Evolutionary conservation across 2,329 filamentous ascomycete genomes (phyloP), one percentile per base, ranked within the genome.

Genomic region (Xylariaceae sp.): DNA sequence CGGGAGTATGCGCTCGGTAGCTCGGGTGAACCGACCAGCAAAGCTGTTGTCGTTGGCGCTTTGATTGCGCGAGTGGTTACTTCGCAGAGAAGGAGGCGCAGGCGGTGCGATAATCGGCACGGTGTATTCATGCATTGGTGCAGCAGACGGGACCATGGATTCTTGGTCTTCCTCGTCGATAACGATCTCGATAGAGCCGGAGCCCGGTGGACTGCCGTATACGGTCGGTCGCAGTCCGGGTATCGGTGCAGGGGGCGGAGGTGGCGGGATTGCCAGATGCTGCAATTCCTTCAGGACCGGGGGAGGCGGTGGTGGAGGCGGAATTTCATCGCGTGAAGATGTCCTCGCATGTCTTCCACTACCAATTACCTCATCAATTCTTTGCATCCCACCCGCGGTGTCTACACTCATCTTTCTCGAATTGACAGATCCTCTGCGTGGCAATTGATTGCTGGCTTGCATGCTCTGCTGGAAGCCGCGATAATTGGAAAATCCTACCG

Each of bases 101-200:
- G 77, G 80, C 1, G 78, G 71, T 11, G 78, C 70, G 47, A 81
- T 72, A 62, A 79, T 74, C 5, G 78, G 77, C 1, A 80, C 76
- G 47, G 71, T 74, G 47, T 72, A 70, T 60, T 80, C 78, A 59
- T 68, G 66, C 52, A 76, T 74, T 1, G 74, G 75, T 1, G 72
- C 70, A 7, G 73, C 74, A 10, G 69, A 63, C 10, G 73, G 65
- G 2, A 64, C 35, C 17, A 23, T 15, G 1, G 37, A 11, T 57
- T 61, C 42, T 57, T 69, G 65, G 15, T 82, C 78, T 4, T 84
- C 81, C 1, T 85, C 82, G 64, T 87, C 84, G 80, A 85, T 85
- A 53, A 88, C 83, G 62, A 88, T 85, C 70, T 88, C 84, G 64
- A 88, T 86, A 67, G 84, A 80, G 3, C 81, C 83, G 0, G 82